Percentiles rank a stretch among this genome's conserved stretches.
These are phyloP conservation scores for Fusarium vanettenii DNA, from an alignment of 2,329 filamentous ascomycete species.

Conservation along the genomic window DNA sequence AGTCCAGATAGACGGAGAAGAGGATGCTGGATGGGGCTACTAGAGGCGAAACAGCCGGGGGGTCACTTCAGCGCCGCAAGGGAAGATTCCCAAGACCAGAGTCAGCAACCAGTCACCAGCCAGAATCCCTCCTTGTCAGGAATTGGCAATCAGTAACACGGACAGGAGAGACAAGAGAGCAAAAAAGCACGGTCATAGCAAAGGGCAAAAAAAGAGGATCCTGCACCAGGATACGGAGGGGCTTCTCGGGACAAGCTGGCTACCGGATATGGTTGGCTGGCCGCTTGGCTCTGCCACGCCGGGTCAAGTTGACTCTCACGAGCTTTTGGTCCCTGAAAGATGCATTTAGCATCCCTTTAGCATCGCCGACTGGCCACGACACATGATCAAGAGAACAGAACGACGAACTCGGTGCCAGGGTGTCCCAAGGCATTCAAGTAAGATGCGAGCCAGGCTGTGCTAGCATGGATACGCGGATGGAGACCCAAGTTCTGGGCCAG, in stretches of 20 bases:
- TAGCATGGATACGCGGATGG: slow-evolving; percentile 27
- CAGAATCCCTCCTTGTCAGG: slow-evolving; percentile 3
- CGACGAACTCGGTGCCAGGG: neutral
- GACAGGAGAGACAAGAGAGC: slow-evolving; percentile 11
- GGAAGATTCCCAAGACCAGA: slow-evolving; percentile 8
- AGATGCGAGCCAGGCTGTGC: neutral
- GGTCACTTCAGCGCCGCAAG: slow-evolving; percentile 17
- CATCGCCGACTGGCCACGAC: slow-evolving; percentile 4
- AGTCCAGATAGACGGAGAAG: slow-evolving; percentile 26
- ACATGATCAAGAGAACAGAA: neutral
- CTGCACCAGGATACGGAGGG: slow-evolving; percentile 21
- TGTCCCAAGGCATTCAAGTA: slow-evolving; percentile 4
- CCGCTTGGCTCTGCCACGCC: slow-evolving; percentile 9
- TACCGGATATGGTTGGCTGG: slow-evolving; percentile 24
- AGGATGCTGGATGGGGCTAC: slow-evolving; percentile 3
- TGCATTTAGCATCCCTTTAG: neutral
- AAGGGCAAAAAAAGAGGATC: slow-evolving; percentile 12
- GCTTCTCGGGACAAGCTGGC: slow-evolving; percentile 8
- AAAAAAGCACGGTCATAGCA: slow-evolving; percentile 19
- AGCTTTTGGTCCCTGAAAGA: slow-evolving; percentile 24
- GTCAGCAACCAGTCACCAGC: slow-evolving; percentile 21
- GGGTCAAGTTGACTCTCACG: slow-evolving; percentile 5
- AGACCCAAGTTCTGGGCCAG: slow-evolving; percentile 16
- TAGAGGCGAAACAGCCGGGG: slow-evolving; percentile 20
- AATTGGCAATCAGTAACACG: slow-evolving; percentile 16